Conservation (phyloP, 2,329 filamentous ascomycete genomes). For the Botrytis deweyae region DNA sequence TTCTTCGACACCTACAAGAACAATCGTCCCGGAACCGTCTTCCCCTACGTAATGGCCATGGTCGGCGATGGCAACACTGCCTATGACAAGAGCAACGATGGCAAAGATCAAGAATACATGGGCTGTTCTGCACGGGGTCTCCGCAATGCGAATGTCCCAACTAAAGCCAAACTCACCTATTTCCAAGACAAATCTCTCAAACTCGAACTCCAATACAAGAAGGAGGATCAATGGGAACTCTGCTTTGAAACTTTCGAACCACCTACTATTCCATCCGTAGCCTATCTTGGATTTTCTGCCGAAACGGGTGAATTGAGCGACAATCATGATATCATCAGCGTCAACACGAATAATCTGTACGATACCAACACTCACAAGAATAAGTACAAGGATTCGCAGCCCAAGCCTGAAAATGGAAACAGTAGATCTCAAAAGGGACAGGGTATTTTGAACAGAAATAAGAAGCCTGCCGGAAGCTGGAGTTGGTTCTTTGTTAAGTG, state of each 20-base stretch:
- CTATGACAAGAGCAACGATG: slow-evolving; percentile 93
- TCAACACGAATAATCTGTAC: slow-evolving; percentile 88
- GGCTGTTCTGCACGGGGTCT: slow-evolving; percentile 94
- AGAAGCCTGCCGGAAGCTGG: slow-evolving; percentile 53
- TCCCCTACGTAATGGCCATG: slow-evolving; percentile 99
- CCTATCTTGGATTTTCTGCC: slow-evolving; percentile 74
- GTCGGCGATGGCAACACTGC: slow-evolving; percentile 82
- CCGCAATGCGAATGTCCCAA: slow-evolving; percentile 74
- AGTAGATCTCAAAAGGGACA: slow-evolving; percentile 24
- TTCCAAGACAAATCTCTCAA: slow-evolving; percentile 93
- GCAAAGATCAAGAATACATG: slow-evolving; percentile 87
- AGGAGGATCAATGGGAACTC: slow-evolving; percentile 79
- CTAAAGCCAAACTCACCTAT: slow-evolving; percentile 87
- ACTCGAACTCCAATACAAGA: slow-evolving; percentile 92
- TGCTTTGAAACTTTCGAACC: slow-evolving; percentile 78
- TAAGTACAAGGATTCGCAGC: slow-evolving; percentile 12
- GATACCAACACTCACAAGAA: slow-evolving; percentile 48
- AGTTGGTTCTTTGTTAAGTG: slow-evolving; percentile 78
- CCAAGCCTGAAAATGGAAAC: not conserved
- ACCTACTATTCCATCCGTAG: slow-evolving; percentile 74
- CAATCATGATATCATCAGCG: slow-evolving; percentile 93
- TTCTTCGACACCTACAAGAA: slow-evolving; percentile 99
- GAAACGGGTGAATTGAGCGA: slow-evolving; percentile 96
- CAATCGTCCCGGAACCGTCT: slow-evolving; percentile 90
- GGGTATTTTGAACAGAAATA: slow-evolving; percentile 27